Percentiles rank a stretch among this genome's conserved stretches.
Conservation (phyloP, 2,329 filamentous ascomycete genomes). For the Aspergillus thermomutatus region DNA sequence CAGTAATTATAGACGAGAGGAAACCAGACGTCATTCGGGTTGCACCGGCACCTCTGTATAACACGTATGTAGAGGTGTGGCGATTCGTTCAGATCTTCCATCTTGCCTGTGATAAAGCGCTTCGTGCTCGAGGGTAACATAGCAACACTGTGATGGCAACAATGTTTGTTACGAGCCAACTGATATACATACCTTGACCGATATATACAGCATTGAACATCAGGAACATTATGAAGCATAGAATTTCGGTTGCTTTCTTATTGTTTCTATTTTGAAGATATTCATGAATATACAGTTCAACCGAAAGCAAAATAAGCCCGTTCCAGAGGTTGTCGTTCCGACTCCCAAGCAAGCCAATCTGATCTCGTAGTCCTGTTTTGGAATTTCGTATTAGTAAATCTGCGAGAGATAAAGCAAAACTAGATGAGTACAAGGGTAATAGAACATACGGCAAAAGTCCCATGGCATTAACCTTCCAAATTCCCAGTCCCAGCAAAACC, state of each 20-base stretch:
- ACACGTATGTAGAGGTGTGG: constrained; percentile 71
- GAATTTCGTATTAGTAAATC: constrained; percentile 1
- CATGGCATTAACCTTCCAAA: constrained; percentile 98
- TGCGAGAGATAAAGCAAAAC: not conserved
- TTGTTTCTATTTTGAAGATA: not conserved
- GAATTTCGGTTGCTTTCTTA: not conserved
- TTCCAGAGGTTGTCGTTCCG: constrained; percentile 66
- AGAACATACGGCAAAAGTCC: constrained; percentile 78
- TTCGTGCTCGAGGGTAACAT: constrained; percentile 13
- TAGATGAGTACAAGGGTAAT: not conserved
- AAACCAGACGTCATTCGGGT: constrained; percentile 82
- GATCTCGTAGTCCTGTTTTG: constrained; percentile 76
- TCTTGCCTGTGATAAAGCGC: constrained; percentile 44
- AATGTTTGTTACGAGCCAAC: not conserved
- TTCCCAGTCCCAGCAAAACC: constrained; percentile 74
- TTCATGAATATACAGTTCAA: constrained; percentile 17
- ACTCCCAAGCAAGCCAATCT: constrained; percentile 97
- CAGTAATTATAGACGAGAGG: constrained; percentile 76
- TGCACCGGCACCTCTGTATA: constrained; percentile 81
- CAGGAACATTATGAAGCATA: not conserved
- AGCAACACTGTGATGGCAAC: constrained; percentile 1
- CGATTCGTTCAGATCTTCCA: constrained; percentile 56
- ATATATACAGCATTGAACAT: not conserved
- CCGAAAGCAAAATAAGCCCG: constrained; percentile 60
- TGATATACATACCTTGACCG: constrained; percentile 1